A percentile compares a stretch with the other conserved stretches of the same genome.
These are phyloP conservation scores for Ilex asprella DNA, from an alignment of 257 asterid species.

Conservation along the genomic window DNA sequence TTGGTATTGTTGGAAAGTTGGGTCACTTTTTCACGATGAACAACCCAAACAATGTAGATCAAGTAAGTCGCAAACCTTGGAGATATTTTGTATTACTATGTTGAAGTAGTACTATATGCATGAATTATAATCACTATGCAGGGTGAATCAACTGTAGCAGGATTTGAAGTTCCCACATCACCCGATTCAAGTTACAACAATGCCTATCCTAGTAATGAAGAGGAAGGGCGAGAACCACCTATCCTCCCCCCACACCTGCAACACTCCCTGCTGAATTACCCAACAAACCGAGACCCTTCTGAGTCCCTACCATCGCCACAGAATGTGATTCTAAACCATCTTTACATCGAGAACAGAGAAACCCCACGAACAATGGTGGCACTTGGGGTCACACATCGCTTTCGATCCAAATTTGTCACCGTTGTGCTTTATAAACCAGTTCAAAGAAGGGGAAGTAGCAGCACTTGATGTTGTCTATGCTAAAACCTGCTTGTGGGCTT, in stretches of 20 bases:
- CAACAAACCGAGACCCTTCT: constrained; percentile 30
- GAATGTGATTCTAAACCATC: constrained; percentile 75
- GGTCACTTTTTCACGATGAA: constrained; percentile 30
- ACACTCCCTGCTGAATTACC: constrained; percentile 55
- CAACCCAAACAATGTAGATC: constrained; percentile 44
- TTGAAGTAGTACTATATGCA: constrained; percentile 1
- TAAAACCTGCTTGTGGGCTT: too few relatives aligned
- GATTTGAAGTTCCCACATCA: constrained; percentile 77
- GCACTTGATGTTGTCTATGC: constrained; percentile 5
- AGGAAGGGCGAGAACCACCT: constrained; percentile 83
- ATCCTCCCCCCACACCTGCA: constrained; percentile 67
- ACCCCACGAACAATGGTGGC: constrained; percentile 70
- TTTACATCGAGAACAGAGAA: constrained; percentile 73
- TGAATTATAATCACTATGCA: constrained; percentile 16
- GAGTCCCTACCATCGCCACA: constrained; percentile 60
- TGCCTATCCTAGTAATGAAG: constrained; percentile 57
- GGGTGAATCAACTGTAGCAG: constrained; percentile 73
- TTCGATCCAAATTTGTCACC: constrained; percentile 75
- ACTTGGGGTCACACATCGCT: constrained; percentile 78
- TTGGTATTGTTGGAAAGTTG: too few relatives aligned
- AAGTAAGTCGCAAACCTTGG: constrained; percentile 39
- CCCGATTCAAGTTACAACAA: constrained; percentile 84
- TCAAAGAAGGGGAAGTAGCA: constrained; percentile 52
- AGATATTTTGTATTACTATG: background rate
- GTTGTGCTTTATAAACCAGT: constrained; percentile 93